Evolutionary conservation across 257 asterid species (phyloP).

Genomic region (Solanum chilense): DNA sequence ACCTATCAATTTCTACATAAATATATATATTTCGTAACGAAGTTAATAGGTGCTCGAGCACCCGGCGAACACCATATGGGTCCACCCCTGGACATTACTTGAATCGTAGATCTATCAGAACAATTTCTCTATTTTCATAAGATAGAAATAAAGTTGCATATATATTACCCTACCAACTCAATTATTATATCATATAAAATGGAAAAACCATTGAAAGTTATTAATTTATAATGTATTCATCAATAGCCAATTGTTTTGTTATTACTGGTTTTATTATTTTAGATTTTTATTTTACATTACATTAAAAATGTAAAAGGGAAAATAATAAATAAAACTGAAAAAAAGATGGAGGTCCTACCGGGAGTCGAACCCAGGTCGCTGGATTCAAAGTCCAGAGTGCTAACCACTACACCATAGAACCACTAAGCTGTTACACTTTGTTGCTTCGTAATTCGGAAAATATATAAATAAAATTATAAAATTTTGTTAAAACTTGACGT

Average conservation of each 20-base stretch:
- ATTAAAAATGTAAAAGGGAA: background rate
- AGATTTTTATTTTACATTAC: background rate
- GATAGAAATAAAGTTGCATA: too few relatives aligned
- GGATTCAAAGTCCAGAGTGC: conserved; percentile 99
- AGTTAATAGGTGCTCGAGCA: too few relatives aligned
- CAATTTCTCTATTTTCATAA: rapidly evolving
- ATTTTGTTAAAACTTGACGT: too few relatives aligned
- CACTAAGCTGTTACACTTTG: background rate
- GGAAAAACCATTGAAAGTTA: background rate
- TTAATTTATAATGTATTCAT: background rate
- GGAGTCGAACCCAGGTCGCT: conserved; percentile 99
- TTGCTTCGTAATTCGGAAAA: background rate
- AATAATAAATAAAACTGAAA: background rate
- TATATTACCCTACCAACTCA: rapidly evolving
- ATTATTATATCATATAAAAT: background rate
- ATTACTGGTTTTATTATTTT: background rate
- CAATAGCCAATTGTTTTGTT: background rate
- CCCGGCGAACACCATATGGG: too few relatives aligned
- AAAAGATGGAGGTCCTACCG: conserved; percentile 62
- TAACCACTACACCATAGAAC: conserved; percentile 86
- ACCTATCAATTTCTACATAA: too few relatives aligned
- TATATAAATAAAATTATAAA: too few relatives aligned
- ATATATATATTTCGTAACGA: too few relatives aligned
- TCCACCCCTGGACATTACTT: background rate
- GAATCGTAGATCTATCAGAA: rapidly evolving